phyloP scores from a whole-genome alignment of 2,329 filamentous ascomycete genomes.

The Aureobasidium sp. region DNA sequence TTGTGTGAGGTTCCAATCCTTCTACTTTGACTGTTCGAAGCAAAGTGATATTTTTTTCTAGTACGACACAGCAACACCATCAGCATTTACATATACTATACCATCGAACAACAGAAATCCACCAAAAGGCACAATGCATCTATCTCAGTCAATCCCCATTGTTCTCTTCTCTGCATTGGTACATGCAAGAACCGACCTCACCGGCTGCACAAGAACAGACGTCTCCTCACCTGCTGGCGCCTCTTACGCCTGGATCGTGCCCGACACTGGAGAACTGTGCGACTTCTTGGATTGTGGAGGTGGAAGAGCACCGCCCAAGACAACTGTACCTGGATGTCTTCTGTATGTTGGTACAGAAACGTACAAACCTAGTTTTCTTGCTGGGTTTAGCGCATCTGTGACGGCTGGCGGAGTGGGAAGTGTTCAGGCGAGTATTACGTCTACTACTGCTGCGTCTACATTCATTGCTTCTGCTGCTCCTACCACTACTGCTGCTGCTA shows the following conservation, averaged over 20 bases:
- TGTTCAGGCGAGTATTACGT: not conserved
- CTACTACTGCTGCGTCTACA: not conserved
- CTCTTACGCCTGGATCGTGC: constrained; percentile 51
- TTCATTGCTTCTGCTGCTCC: not conserved
- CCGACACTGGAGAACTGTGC: constrained; percentile 57
- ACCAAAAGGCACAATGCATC: not conserved
- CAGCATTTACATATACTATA: no score
- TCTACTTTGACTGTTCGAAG: not conserved
- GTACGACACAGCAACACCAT: not conserved
- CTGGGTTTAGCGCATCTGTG: constrained; percentile 18
- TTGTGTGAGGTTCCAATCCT: not conserved
- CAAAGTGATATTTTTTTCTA: not conserved
- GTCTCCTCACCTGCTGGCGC: constrained; percentile 32
- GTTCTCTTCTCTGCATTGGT: constrained; percentile 8
- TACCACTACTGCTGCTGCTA: not conserved
- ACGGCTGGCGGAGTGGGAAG: not conserved
- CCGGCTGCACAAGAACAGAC: constrained; percentile 36
- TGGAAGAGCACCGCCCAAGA: constrained; percentile 46
- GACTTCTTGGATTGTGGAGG: constrained; percentile 58
- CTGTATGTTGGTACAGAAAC: constrained; percentile 48
- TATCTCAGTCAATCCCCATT: not conserved
- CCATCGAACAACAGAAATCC: no score
- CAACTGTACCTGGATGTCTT: constrained; percentile 52
- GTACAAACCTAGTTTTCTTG: constrained; percentile 44
- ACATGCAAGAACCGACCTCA: constrained; percentile 30